Evolutionary conservation across 768 basidiomycete genomes (phyloP).

Genomic region (Russula earlei): DNA sequence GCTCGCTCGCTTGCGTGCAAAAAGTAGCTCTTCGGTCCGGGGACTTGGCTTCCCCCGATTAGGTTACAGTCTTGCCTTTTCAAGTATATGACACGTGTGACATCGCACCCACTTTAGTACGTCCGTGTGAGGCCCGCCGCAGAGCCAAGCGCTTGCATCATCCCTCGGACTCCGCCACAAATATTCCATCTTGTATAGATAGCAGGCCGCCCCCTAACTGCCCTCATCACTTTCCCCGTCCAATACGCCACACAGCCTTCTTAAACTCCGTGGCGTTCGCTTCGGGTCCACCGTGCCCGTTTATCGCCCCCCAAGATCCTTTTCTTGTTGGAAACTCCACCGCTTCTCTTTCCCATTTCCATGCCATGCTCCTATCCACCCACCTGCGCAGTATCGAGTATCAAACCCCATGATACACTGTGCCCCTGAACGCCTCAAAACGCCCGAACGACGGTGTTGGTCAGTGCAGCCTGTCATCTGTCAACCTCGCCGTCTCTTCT

Average conservation of each 20-base stretch:
- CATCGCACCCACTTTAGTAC: background rate
- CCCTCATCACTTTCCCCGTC: background rate
- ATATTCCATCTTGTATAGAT: background rate
- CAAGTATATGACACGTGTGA: constrained; percentile 4
- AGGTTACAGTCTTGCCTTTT: constrained; percentile 20
- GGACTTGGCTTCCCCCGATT: constrained; percentile 15
- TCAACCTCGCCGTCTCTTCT: background rate
- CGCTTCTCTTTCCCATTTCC: background rate
- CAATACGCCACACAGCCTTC: constrained; percentile 3
- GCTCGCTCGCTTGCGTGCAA: too few species aligned
- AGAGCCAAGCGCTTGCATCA: constrained; percentile 14
- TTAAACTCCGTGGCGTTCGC: constrained; percentile 13
- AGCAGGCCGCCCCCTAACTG: background rate
- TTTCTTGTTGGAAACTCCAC: background rate
- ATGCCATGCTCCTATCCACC: background rate
- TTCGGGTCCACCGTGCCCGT: background rate
- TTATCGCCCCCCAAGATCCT: constrained; percentile 2
- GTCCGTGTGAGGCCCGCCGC: constrained; percentile 3
- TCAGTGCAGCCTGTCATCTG: background rate
- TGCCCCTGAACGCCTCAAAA: too few species aligned
- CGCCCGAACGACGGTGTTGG: too few species aligned
- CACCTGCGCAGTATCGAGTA: background rate
- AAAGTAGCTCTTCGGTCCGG: background rate
- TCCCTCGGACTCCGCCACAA: constrained; percentile 5
- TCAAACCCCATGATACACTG: background rate